Evolutionary conservation across 2,329 filamentous ascomycete genomes (phyloP).

Genomic region (Aspergillus alliaceus): DNA sequence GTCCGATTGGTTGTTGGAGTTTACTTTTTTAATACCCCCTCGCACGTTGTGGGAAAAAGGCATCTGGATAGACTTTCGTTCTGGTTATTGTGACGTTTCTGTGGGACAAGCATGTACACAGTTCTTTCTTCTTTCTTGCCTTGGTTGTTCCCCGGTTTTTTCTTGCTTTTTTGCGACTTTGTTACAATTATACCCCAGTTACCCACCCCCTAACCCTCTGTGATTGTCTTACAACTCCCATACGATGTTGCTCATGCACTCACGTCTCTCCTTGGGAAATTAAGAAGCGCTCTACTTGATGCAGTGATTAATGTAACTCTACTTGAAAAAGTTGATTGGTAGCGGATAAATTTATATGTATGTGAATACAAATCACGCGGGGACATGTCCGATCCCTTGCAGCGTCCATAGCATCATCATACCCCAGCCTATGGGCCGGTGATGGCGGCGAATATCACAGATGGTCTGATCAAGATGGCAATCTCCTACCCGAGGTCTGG

Average conservation of each 20-base stretch:
- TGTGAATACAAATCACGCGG: too few relatives aligned
- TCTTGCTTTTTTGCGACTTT: background rate
- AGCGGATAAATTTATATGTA: background rate
- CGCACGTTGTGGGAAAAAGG: constrained; percentile 22
- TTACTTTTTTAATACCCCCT: constrained; percentile 23
- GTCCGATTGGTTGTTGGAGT: constrained; percentile 15
- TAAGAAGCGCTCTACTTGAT: background rate
- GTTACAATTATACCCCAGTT: constrained; percentile 11
- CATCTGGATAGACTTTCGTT: constrained; percentile 24
- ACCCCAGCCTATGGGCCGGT: background rate
- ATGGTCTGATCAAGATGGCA: background rate
- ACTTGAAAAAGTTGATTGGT: background rate
- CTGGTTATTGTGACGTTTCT: constrained; percentile 13
- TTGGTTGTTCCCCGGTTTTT: background rate
- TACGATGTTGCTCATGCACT: constrained; percentile 5
- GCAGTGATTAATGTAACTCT: background rate
- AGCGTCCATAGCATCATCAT: too few relatives aligned
- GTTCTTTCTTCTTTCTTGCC: constrained; percentile 2
- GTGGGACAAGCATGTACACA: constrained; percentile 5
- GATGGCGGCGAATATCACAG: background rate
- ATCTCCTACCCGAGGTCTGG: background rate
- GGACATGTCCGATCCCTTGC: too few relatives aligned
- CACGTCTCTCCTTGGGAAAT: background rate
- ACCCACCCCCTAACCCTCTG: background rate
- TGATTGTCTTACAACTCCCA: background rate